A percentile compares a stretch with the other conserved stretches of the same genome.
These are phyloP conservation scores for Phialemonium atrogriseum DNA, from an alignment of 2,329 filamentous ascomycete species.

Conservation along the genomic window DNA sequence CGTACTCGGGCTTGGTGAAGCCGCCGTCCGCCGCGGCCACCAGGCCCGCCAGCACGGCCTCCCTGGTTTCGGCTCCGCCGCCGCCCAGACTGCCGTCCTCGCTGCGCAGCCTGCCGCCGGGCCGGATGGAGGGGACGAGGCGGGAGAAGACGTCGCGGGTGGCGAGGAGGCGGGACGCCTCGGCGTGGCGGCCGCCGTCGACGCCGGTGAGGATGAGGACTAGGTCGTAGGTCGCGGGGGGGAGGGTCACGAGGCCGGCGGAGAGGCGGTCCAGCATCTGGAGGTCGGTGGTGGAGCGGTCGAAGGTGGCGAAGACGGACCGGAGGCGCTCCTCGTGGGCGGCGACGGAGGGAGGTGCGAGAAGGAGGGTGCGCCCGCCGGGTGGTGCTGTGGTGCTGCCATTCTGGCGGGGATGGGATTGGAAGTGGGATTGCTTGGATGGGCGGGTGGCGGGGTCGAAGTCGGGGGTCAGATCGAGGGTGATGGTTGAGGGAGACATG, in stretches of 20 bases:
- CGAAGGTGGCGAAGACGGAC: constrained; percentile 60
- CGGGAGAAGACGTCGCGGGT: constrained; percentile 56
- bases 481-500: constrained; percentile 45
- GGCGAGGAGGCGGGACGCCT: constrained; percentile 55
- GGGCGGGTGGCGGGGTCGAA: constrained; percentile 32
- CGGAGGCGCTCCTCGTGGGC: constrained; percentile 73
- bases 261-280: constrained; percentile 96
- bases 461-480: constrained; percentile 48
- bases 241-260: constrained; percentile 70
- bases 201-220: constrained; percentile 77
- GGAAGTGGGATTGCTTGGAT: too few species aligned
- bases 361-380: constrained; percentile 21
- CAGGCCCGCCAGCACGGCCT: constrained; percentile 78
- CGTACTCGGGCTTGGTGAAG: constrained; percentile 64
- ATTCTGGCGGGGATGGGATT: constrained; percentile 14
- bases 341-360: constrained; percentile 85
- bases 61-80: constrained; percentile 45
- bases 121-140: constrained; percentile 62
- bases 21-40: constrained; percentile 53
- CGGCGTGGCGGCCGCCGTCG: constrained; percentile 53
- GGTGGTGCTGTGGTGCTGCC: constrained; percentile 7
- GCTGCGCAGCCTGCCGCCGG: constrained; percentile 58
- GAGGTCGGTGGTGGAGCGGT: constrained; percentile 72
- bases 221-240: constrained; percentile 69
- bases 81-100: constrained; percentile 55